Conservation (phyloP, 352 stramenopile species). For the Phytophthora pinifolia region DNA sequence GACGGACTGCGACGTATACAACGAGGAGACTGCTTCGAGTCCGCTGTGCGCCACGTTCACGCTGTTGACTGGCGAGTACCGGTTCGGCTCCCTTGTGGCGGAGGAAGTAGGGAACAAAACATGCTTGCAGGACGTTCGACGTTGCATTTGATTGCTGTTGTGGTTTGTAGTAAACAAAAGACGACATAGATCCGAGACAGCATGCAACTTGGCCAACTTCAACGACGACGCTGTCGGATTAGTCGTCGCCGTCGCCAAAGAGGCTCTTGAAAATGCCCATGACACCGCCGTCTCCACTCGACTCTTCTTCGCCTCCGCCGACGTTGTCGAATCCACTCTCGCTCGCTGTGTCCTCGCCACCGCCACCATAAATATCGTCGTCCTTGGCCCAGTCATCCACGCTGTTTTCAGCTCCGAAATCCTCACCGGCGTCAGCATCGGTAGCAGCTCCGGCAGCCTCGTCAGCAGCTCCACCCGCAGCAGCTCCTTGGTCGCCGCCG, state of each 20-base stretch:
- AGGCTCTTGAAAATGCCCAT: conserved; percentile 65
- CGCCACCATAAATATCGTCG: conserved; percentile 56
- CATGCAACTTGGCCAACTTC: not conserved
- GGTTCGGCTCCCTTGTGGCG: too few species aligned
- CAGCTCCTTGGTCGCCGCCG: conserved; percentile 32
- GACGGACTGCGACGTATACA: too few species aligned
- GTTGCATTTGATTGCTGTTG: not conserved
- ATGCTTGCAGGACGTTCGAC: too few species aligned
- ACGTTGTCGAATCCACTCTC: conserved; percentile 20
- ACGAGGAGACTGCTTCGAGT: too few species aligned
- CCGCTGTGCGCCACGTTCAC: too few species aligned
- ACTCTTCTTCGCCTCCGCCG: conserved; percentile 24
- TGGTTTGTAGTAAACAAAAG: too few species aligned
- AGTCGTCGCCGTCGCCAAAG: conserved; percentile 43
- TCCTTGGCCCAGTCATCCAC: conserved; percentile 37
- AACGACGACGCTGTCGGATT: not conserved
- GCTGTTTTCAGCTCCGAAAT: conserved; percentile 4
- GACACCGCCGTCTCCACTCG: conserved; percentile 33
- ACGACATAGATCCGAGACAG: too few species aligned
- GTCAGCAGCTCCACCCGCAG: conserved; percentile 22
- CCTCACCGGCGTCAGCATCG: conserved; percentile 20
- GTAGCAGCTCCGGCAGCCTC: conserved; percentile 30
- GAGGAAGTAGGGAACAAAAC: too few species aligned
- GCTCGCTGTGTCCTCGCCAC: conserved; percentile 5
- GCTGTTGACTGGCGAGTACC: too few species aligned